Evolutionary conservation across 352 stramenopile genomes (phyloP).

Genomic region (Pythium rishiriense): DNA sequence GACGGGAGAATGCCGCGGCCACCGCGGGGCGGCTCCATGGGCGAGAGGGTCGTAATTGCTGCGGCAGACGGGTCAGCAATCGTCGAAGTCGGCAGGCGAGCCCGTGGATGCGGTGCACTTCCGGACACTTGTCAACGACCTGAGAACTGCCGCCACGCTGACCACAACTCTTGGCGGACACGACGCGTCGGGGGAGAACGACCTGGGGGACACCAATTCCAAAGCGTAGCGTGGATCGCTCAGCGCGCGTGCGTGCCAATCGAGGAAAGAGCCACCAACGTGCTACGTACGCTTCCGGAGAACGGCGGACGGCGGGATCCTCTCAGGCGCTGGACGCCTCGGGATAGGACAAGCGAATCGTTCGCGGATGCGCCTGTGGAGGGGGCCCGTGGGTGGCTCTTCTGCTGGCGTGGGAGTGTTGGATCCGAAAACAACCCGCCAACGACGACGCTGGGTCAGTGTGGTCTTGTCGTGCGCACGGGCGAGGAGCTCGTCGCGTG

Average conservation of each 20-base stretch:
- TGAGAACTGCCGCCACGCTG: constrained; percentile 10
- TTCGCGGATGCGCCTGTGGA: background rate
- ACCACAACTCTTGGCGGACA: constrained; percentile 10
- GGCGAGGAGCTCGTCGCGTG: background rate
- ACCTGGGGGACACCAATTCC: background rate
- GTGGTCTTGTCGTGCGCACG: constrained; percentile 16
- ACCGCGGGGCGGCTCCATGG: constrained; percentile 17
- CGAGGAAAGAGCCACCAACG: constrained; percentile 12
- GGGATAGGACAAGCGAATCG: constrained; percentile 10
- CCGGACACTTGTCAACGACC: constrained; percentile 11
- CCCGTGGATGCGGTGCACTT: background rate
- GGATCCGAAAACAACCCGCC: constrained; percentile 2
- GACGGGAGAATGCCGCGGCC: constrained; percentile 6
- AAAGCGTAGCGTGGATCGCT: too few relatives aligned
- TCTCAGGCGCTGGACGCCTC: background rate
- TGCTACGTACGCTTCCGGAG: constrained; percentile 13
- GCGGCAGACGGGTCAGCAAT: constrained; percentile 15
- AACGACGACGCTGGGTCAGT: background rate
- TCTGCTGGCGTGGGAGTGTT: constrained; percentile 3
- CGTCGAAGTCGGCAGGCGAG: background rate
- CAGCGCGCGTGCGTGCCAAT: constrained; percentile 5
- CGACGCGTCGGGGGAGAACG: too few relatives aligned
- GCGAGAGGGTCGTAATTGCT: background rate
- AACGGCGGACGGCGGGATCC: background rate
- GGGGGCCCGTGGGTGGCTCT: background rate